Evolutionary conservation across 768 basidiomycete species (phyloP), one percentile per base, ranked within the genome.

Genomic region (Boletus tylopilopsis): DNA sequence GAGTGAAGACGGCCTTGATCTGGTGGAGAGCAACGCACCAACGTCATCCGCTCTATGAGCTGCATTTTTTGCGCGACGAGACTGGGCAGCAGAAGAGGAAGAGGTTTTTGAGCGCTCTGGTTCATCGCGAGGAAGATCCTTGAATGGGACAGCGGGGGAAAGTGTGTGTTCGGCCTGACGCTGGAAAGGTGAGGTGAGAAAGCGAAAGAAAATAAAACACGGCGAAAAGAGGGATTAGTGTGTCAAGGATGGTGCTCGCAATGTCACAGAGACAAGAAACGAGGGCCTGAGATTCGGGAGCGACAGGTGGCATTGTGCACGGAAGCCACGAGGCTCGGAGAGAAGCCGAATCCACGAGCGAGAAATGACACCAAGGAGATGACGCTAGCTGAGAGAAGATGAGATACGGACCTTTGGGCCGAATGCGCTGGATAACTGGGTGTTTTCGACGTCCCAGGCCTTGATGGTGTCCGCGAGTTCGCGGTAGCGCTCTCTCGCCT

Each of bases 21-120:
- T 42, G 55, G 47, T 50, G 25, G 37, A 33, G 35, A 55, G 39
- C 3, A 41, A 79, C 87, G 64, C 60, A 89, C 90, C 88, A 57
- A 91, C 88, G 63, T 94, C 90, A 64, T 93, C 86, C 39, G 89
- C 86, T 56, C 92, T 79, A 71, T 93, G 90, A 49, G 87, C 88
- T 24, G 90, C 91, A 60, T 94, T 94, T 77, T 91, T 92, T 19
- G 92, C 90, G 45, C 93, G 81, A 48, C 92, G 79, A 16, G 88
- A 89, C 64, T 92, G 90, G 19, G 89, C 88, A 16, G 90, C 87
- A 21, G 81, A 78, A 23, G 88, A 82, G n/a, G 85, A 80, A 32
- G 83, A 77, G 21, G 76, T 71, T 22, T 81, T 72, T 27, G 77
- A 70, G 49, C 82, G 82, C 43, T 80, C 68, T 27, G 84, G 81